Base-by-base conservation (phyloP, 345 rosid genomes). In the Citrus glauca region DNA sequence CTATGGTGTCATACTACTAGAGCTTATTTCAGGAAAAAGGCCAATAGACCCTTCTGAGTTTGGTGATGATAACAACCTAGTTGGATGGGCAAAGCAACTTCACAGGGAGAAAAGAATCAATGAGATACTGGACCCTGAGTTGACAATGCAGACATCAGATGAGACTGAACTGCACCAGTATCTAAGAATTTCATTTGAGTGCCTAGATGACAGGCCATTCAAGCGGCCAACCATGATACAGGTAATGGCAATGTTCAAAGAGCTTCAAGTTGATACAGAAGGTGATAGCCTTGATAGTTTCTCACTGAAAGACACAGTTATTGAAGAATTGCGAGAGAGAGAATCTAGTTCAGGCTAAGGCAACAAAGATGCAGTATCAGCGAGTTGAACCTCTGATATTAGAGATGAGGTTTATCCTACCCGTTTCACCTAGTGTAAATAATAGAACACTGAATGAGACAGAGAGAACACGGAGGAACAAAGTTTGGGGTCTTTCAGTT, bases 171-270 rank as follows among this genome's bases (percentile, higher is more conserved):
- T 93, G 64, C 81, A 82, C 82, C 92, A 91, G 74, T 93, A 88
- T 79, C 85, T 95, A 72, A 84, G 82, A 75, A 91, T 95, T 3
- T 96, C 99, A 25, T 95, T 93, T 30, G 92, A 90, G 77, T 95
- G 99, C 87, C 90, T 95, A 13, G 99, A 95, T 35, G 99, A 95
- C 74, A 87, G 96, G 88, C 96, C 98, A 22, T 87, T 84, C 77
- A 86, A 85, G 77, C 77, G 99, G 42, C 99, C 99, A 4, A 95
- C 98, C 35, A 95, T 95, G 98, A 91, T 95, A 65, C 93, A 95
- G 78, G 98, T 95, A 75, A 95, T 95, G 99, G 88, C 98, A 0
- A 93, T 89, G 99, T 95, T 93, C 82, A 95, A 95, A 81, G 99
- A 95, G 87, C 92, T 93, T 73, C 93, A 89, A 78, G 93, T 83